Percentiles rank a stretch among this genome's conserved stretches.
phyloP scores from a whole-genome alignment of 306 rosid genomes.

The Styphnolobium japonicum region DNA sequence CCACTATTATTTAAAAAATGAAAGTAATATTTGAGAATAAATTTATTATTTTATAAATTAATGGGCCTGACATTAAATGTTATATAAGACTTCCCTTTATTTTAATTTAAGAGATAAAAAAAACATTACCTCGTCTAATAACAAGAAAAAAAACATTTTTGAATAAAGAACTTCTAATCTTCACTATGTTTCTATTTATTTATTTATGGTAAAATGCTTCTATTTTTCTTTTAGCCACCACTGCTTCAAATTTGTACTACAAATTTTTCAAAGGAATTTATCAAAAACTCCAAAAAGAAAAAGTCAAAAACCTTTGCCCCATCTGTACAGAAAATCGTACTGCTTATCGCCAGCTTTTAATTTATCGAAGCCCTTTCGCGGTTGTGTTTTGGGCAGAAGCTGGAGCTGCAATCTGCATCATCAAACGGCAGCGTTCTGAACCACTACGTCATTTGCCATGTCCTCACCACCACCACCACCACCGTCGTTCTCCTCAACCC shows the following conservation, averaged over 20 bases:
- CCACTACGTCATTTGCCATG: background rate
- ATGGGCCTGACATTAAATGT: no score
- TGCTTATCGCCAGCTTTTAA: background rate
- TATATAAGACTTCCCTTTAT: background rate
- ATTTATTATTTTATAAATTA: no score
- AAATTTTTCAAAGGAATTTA: background rate
- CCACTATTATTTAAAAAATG: background rate
- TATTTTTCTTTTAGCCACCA: no score
- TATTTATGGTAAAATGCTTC: no score
- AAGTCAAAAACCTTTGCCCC: background rate
- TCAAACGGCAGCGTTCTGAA: conserved; percentile 17
- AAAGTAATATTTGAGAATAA: no score
- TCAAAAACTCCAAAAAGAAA: background rate
- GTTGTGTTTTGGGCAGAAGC: background rate
- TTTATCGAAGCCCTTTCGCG: background rate
- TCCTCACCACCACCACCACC: conserved; percentile 22
- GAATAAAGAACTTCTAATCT: background rate
- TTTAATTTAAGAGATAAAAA: background rate
- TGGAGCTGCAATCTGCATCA: background rate
- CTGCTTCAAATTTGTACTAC: no score
- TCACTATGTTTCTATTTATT: background rate
- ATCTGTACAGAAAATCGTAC: background rate
- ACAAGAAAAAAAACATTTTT: background rate
- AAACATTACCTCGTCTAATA: background rate
- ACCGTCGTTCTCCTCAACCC: conserved; percentile 26